Percentiles rank a stretch among this genome's conserved stretches.
Conservation (phyloP, 495 filamentous ascomycete species). For the Xylaria cubensis region DNA sequence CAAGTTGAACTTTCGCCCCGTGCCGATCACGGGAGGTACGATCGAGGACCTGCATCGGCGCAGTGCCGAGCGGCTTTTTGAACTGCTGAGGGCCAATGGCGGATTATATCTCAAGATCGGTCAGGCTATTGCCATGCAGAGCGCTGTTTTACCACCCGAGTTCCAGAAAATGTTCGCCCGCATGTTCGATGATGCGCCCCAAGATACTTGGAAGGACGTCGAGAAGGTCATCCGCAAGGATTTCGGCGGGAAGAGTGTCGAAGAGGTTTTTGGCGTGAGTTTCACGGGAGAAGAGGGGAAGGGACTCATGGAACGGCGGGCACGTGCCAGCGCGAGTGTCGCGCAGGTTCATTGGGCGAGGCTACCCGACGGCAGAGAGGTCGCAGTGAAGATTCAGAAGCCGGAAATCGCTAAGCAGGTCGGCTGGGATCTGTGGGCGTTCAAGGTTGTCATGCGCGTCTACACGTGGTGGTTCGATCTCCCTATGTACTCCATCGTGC, state of each 20-base stretch:
- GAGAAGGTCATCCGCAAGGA: conserved; percentile 87
- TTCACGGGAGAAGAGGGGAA: conserved; percentile 67
- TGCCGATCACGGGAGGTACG: conserved; percentile 70
- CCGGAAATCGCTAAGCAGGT: conserved; percentile 89
- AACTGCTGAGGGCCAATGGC: conserved; percentile 82
- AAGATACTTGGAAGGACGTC: conserved; percentile 89
- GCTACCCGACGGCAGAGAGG: conserved; percentile 81
- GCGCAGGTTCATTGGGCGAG: conserved; percentile 97
- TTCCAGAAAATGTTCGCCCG: conserved; percentile 93
- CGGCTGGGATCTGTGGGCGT: conserved; percentile 92
- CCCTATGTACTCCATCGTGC: conserved; percentile 85
- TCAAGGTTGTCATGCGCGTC: conserved; percentile 79
- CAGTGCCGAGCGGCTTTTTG: conserved; percentile 80
- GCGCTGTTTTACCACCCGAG: conserved; percentile 86
- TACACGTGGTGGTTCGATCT: conserved; percentile 87
- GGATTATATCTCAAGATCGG: conserved; percentile 97
- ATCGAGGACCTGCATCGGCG: conserved; percentile 78
- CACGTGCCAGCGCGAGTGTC: conserved; percentile 87
- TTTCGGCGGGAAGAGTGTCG: conserved; percentile 77
- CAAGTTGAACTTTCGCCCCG: conserved; percentile 90
- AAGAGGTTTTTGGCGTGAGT: conserved; percentile 89
- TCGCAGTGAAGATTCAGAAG: conserved; percentile 97
- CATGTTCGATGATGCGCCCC: conserved; percentile 98
- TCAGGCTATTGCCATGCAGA: conserved; percentile 98
- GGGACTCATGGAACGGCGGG: conserved; percentile 88